Evolutionary conservation across 768 basidiomycete species (phyloP), one percentile per base, ranked within the genome.

Genomic region (Boletus subparvulus): DNA sequence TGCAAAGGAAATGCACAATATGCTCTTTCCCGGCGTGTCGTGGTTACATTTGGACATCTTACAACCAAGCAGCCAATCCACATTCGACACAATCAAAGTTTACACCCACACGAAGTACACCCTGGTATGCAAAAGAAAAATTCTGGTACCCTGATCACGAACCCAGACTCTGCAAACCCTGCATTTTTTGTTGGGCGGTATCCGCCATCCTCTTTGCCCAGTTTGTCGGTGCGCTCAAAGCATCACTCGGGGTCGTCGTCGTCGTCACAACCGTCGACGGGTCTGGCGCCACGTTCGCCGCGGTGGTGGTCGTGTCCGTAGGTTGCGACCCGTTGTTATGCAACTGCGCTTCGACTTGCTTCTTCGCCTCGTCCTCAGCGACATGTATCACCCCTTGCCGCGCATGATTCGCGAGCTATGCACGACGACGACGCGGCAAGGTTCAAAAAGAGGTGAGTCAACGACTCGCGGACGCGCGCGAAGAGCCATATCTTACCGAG

Each of bases 171-270:
- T 57, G 59, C 35, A 61, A 56, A 37, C 7, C 24, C 39, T 61
- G 60, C 28, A 56, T 24, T 37, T 55, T 62, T 35, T 65, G 63
- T 36, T 65, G 56, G 13, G 47, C 60, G 6, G 4, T 46, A 7
- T 47, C 45, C 49, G 37, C 43, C 54, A 65, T 59, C 28, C 46
- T 48, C 47, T 59, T 62, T n/a, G 56, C 64, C 63, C 63, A 65
- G 33, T 26, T 65, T 12, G 55, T 61, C 13, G 63, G 39, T 3
- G 37, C 35, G 40, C 21, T 48, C 14, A 58, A n/a, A 0, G 16
- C 52, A n/a, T 61, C 56, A 4, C 24, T 47, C 11, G 50, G 28
- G 6, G 40, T 53, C 4, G 41, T 45, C 3, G 46, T n/a, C 7
- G 47, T 3, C 26, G n/a, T 14, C 26, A 28, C 26, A 21, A 21